Evolutionary conservation across 2,329 filamentous ascomycete genomes (phyloP), one percentile per base, ranked within the genome.

Genomic region (Pleoardoris graminearum): DNA sequence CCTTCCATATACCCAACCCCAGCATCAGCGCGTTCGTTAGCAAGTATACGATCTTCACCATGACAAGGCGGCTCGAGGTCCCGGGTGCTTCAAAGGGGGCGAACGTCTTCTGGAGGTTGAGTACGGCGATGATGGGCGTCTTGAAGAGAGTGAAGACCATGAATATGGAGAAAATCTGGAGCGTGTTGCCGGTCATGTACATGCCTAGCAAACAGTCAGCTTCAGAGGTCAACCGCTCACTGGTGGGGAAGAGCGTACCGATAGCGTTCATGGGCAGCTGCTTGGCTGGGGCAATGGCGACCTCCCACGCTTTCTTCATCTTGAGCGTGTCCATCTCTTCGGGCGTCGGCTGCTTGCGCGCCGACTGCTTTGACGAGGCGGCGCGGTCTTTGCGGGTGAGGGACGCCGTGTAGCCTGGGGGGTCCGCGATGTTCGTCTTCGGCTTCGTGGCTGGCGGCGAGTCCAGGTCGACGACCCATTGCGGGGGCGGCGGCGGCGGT

Each of bases 131-230:
- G 55, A 99, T 82, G 8, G 94, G 94, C 62, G 90, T 95, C 81
- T 97, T 97, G 82, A 99, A 99, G 39, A 96, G 87, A 89, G 97
- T 97, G 68, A 93, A 92, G 16, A 97, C 93, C 92, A 97, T 99
- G 91, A 97, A 97, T 76, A 99, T 97, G 76, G 89, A 95, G 80
- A 99, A 99, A 62, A 99, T 97, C 74, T 99, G 94, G 41, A 99
- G 84, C 56, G 90, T 91, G 78, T 97, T 99, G 68, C 94, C 94
- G 27, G 93, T 95, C 94, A 99, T 99, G 82, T 99, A 99, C 91
- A 97, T 97, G 87, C 73, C 73, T 75, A 23, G 6, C 25, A 49
- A 14, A 53, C 50, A 22, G 41, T 59, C 33, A 49, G 53, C 25
- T 19, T 29, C 23, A 32, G 35, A n/a, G n/a, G n/a, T n/a, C n/a